Evolutionary conservation across 805 yeast genomes (phyloP), one percentile per base, ranked within the genome.

Genomic region (Brettanomyces custersianus): DNA sequence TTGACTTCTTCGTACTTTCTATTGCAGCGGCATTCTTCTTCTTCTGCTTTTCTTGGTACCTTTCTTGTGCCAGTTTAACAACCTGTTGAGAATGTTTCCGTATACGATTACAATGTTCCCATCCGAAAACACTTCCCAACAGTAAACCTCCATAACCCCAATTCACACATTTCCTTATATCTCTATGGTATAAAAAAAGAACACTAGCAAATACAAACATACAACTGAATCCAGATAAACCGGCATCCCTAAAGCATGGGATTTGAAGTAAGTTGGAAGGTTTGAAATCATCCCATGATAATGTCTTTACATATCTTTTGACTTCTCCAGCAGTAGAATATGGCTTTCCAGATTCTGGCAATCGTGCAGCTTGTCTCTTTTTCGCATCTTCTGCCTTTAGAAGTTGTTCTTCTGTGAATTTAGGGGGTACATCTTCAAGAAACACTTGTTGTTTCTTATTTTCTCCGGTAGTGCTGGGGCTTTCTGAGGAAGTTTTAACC

Each of bases 41-140:
- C 13, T 52, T 35, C 56, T 65, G 38, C 46, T 49, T 51, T 25
- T 49, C 47, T 33, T 49, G 54, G 35, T 42, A 59, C 16, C 52
- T 64, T 39, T 71, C 72, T 47, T 75, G 77, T 0, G 95, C 95
- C 49, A 71, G 58, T 39, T 74, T 77, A 33, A 88, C 80, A 39
- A 78, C 76, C 41, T 72, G 70, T 52, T 75, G 68, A 37, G 82
- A 75, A 43, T 74, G 71, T 49, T 79, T 67, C 54, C 94, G 68
- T 32, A 74, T 68, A 33, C 75, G 66, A 40, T 95, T 68, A 56
- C 97, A 88, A 58, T 86, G 95, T 54, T 88, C 96, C 95, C 95
- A 88, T 1, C 94, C 84, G 20, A 83, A 77, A 0, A 83, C 68
- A 31, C 84, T 76, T 1, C 96, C 96, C 16, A 86, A 54, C 38